These are phyloP conservation scores for Rubus idaeus DNA, from an alignment of 306 rosid genomes.

Conservation along the genomic window DNA sequence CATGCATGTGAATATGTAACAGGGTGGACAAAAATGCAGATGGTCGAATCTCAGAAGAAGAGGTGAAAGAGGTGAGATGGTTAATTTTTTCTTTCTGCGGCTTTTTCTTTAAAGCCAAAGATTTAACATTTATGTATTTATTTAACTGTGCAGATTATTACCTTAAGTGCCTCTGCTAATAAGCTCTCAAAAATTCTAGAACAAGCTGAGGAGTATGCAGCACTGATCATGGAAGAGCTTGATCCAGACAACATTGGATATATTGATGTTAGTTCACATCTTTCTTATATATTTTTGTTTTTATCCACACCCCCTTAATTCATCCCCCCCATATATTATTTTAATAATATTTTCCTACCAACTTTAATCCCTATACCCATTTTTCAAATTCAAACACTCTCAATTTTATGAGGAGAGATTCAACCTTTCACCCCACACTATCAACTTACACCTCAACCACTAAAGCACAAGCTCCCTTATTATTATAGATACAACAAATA, in stretches of 20 bases:
- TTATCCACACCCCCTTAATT: too few relatives aligned
- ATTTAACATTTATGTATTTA: not conserved
- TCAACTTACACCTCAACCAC: too few relatives aligned
- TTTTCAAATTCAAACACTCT: too few relatives aligned
- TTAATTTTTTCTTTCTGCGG: not conserved
- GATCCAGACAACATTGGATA: constrained; percentile 75
- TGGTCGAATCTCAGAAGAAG: constrained; percentile 73
- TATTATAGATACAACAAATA: too few relatives aligned
- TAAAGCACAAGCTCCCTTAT: too few relatives aligned
- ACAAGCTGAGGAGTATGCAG: constrained; percentile 83
- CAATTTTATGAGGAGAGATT: too few relatives aligned
- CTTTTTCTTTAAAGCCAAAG: not conserved
- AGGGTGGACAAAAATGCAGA: constrained; percentile 97
- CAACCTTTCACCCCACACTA: too few relatives aligned
- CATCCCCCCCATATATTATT: too few relatives aligned
- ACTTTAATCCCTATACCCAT: too few relatives aligned
- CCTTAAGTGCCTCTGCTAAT: constrained; percentile 83
- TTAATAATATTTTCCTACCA: too few relatives aligned
- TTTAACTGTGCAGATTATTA: constrained; percentile 50
- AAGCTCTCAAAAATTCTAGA: constrained; percentile 76
- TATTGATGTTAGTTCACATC: constrained; percentile 59
- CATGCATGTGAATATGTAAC: constrained; percentile 12
- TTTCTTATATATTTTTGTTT: too few relatives aligned
- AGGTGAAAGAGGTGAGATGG: constrained; percentile 72
- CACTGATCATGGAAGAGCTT: constrained; percentile 89